These are phyloP conservation scores for Pichia sp. DNA, from an alignment of 1,139 yeast species.

Conservation along the genomic window DNA sequence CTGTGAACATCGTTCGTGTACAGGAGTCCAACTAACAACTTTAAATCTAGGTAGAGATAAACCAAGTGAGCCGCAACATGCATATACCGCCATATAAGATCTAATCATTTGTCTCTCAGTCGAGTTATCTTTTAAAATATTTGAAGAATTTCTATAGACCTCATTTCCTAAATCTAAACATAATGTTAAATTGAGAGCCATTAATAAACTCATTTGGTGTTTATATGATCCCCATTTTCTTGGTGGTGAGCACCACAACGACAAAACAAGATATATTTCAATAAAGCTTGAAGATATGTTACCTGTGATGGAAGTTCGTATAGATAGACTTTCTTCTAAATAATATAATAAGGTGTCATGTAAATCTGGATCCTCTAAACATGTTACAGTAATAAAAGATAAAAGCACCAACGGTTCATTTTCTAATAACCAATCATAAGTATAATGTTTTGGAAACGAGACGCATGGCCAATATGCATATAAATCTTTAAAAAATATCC, in stretches of 20 bases:
- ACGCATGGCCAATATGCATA: slow-evolving; percentile 44
- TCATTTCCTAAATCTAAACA: slow-evolving; percentile 44
- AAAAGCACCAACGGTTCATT: slow-evolving; percentile 40
- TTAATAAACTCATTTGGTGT: slow-evolving; percentile 43
- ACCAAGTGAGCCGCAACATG: slow-evolving; percentile 46
- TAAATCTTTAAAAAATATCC: slow-evolving; percentile 35
- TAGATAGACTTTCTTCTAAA: slow-evolving; percentile 41
- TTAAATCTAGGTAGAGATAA: slow-evolving; percentile 45
- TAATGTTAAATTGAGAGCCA: slow-evolving; percentile 40
- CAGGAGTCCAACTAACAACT: slow-evolving; percentile 42
- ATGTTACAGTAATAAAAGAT: slow-evolving; percentile 45
- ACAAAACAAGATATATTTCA: slow-evolving; percentile 39
- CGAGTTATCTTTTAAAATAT: slow-evolving; percentile 26
- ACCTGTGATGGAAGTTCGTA: slow-evolving; percentile 39
- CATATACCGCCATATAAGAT: slow-evolving; percentile 41
- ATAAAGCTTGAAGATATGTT: slow-evolving; percentile 39
- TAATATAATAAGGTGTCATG: slow-evolving; percentile 40
- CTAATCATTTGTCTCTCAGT: slow-evolving; percentile 38
- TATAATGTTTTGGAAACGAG: slow-evolving; percentile 34
- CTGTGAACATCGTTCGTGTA: slow-evolving; percentile 37
- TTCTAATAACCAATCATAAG: slow-evolving; percentile 37
- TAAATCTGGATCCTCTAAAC: slow-evolving; percentile 40
- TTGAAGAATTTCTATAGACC: slow-evolving; percentile 24
- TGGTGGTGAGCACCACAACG: slow-evolving; percentile 49
- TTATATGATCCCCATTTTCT: slow-evolving; percentile 44